Base-by-base conservation (phyloP, 805 yeast species). In the Wickerhamomyces strasburgensis region DNA sequence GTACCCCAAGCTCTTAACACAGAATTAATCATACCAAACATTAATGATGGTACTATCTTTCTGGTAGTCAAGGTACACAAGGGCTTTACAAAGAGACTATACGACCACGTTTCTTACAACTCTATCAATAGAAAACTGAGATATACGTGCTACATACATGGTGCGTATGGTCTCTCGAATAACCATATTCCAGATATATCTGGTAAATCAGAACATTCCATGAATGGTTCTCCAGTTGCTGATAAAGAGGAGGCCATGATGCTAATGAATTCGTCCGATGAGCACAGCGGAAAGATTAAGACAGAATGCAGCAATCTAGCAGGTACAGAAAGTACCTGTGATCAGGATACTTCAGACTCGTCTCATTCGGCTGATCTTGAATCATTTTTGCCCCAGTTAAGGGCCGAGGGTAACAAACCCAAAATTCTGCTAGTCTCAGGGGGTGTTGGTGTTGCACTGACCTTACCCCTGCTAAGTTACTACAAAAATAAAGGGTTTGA, bases 151-250 rank as follows among this genome's bases (percentile, higher is more conserved):
- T 24, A 51, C 13, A 34, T 54, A 11, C 46, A 53, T 43, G 59
- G 57, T 13, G 57, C 59, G 5, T 54, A 51, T 33, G 59, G 59
- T 3, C 27, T 37, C 4, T 48, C 57, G 0, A 40, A 39, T 17
- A 25, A 18, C 2, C 43, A 46, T 19, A 33, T 54, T 1, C 54
- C 54, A 13, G 23, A 21, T n/a, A n/a, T n/a, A n/a, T n/a, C n/a
- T n/a, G 27, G 19, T 6, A 24, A 25, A 8, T 17, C 17, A 6
- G 7, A 8, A 8, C 29, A 26, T 13, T 13, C 13, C 6, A 9
- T 14, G n/a, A 26, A 26, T 13, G 16, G 11, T 10, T 11, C 11
- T 10, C 26, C 18, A 19, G 26, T 13, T 15, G 5, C 13, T 9
- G 5, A 11, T 8, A 21, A 13, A n/a, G 14, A 27, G 9, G 14